Conservation (phyloP, 768 basidiomycete species). For the Steccherinum ochraceum region DNA sequence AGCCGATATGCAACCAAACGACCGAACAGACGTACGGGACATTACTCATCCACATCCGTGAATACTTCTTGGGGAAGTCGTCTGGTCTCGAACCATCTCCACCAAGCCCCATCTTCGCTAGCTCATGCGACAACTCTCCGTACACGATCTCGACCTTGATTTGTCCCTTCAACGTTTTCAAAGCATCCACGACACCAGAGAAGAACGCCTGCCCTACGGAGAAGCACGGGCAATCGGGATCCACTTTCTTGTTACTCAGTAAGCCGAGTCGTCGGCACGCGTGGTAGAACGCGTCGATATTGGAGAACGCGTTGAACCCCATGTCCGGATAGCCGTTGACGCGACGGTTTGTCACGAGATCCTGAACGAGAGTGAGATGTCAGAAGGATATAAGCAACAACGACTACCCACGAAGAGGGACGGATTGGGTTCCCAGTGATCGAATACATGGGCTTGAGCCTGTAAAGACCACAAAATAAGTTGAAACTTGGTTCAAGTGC, state of each 20-base stretch:
- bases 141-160: conserved; percentile 24
- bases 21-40: conserved; percentile 23
- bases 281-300: too few relatives aligned
- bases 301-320: too few relatives aligned
- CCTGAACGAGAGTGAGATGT: too few relatives aligned
- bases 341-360: too few relatives aligned
- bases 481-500: too few relatives aligned
- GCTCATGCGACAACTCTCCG: conserved; percentile 25
- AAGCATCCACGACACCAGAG: conserved; percentile 17
- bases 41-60: conserved; percentile 30
- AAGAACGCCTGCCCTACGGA: conserved; percentile 21
- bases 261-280: too few relatives aligned
- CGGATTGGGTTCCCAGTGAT: not conserved
- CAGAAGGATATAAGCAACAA: too few relatives aligned
- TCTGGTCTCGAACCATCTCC: conserved; percentile 20
- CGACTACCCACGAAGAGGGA: not conserved
- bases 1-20: too few relatives aligned
- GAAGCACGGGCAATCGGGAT: too few relatives aligned
- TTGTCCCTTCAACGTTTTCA: conserved; percentile 17
- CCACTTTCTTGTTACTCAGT: too few relatives aligned
- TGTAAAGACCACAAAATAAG: too few relatives aligned
- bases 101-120: conserved; percentile 23
- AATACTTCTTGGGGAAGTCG: conserved; percentile 25
- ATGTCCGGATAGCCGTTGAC: too few relatives aligned
- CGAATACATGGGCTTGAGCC: not conserved